Conservation (phyloP, 2,329 filamentous ascomycete species). For the Teratosphaeria destructans region DNA sequence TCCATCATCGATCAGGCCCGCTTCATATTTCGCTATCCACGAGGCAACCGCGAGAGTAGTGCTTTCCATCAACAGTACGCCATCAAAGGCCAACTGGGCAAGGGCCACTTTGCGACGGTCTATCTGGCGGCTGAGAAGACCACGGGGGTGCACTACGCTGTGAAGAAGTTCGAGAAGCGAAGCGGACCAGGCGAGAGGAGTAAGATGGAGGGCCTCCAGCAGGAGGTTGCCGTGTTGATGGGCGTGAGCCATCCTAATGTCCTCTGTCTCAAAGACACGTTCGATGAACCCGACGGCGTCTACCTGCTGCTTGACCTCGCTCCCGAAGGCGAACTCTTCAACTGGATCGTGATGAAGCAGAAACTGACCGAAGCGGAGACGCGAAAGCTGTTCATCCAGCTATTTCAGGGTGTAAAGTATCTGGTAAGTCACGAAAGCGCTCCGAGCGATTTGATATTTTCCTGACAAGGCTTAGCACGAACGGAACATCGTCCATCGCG, state of each 20-base stretch:
- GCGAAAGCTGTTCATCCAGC: constrained; percentile 76
- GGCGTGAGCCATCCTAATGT: constrained; percentile 92
- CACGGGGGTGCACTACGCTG: constrained; percentile 72
- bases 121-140: constrained; percentile 82
- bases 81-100: constrained; percentile 74
- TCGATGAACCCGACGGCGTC: constrained; percentile 80
- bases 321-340: constrained; percentile 89
- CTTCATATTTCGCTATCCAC: constrained; percentile 87
- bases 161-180: constrained; percentile 88
- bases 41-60: constrained; percentile 55
- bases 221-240: constrained; percentile 95
- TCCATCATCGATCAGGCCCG: constrained; percentile 73
- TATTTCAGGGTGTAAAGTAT: constrained; percentile 93
- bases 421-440: constrained; percentile 49
- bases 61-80: constrained; percentile 80
- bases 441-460: background rate
- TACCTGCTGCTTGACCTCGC: constrained; percentile 88
- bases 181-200: constrained; percentile 71
- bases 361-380: constrained; percentile 78
- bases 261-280: constrained; percentile 87
- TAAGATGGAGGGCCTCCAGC: constrained; percentile 76
- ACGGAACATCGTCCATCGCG: constrained; percentile 90
- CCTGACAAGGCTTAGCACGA: constrained; percentile 58
- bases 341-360: constrained; percentile 81
- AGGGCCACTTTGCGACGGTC: constrained; percentile 91